Evolutionary conservation across 108 stramenopile species (phyloP), one percentile per base, ranked within the genome.

Genomic region (Fistulifera solaris): DNA sequence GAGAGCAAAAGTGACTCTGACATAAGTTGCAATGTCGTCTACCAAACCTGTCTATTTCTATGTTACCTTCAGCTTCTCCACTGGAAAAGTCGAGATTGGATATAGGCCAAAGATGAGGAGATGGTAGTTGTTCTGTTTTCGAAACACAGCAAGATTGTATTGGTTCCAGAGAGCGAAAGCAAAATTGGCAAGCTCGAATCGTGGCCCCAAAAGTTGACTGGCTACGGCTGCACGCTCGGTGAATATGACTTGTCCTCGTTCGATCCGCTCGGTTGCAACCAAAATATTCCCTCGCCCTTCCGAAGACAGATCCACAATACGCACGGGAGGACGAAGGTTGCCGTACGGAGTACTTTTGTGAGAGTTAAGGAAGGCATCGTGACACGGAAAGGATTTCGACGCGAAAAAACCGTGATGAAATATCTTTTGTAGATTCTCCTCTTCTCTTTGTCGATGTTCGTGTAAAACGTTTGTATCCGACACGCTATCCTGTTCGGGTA

Each of bases 101-200:
- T 11, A 79, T 52, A 1, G 78, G 70, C 78, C 78, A 79, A 21
- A 73, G 45, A 8, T 75, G 59, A 13, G 47, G 38, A n/a, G 56
- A 51, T 17, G 73, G 78, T 14, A 79, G 38, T 5, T 10, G 12
- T 38, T 46, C 35, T 2, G 54, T n/a, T 23, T 43, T 52, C 21
- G 52, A 31, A 25, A 56, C 13, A 48, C 23, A 13, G 23, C 27
- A 44, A 1, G 38, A 50, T 13, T 59, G 61, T 1, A 38, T 46
- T 16, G 68, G 67, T 68, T 79, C 78, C 19, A 79, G 27, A 1
- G 78, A 79, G 24, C 59, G 70, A 62, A 79, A 79, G 41, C 78
- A 79, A 18, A 65, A 51, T 44, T 75, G 72, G 53, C 78, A 79
- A 22, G 67, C 73, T 51, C 58, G 64, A 49, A 78, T 56, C 0